These are phyloP conservation scores for Coprinopsis marcescibilis DNA, from an alignment of 768 basidiomycete genomes.

Conservation along the genomic window DNA sequence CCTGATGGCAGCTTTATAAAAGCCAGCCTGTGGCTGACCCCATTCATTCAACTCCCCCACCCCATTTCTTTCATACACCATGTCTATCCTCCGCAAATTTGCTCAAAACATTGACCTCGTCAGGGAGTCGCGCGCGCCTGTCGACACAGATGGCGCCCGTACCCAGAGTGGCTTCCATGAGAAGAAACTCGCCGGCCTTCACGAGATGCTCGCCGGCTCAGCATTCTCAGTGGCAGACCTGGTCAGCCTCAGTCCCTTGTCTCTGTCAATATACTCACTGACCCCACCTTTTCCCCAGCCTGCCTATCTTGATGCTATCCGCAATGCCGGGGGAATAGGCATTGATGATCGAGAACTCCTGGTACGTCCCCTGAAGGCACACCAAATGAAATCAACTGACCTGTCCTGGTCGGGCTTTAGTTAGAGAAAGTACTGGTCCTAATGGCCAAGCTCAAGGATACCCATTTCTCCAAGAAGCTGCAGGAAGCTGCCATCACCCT, in stretches of 20 bases:
- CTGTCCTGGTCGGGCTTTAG: constrained; percentile 28
- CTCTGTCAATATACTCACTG: not conserved
- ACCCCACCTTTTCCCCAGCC: constrained; percentile 26
- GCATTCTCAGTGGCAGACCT: constrained; percentile 22
- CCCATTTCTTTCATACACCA: constrained; percentile 16
- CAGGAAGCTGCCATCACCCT: constrained; percentile 49
- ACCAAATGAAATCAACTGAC: not conserved
- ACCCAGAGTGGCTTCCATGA: constrained; percentile 19
- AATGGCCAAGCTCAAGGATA: constrained; percentile 47
- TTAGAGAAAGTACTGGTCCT: constrained; percentile 56
- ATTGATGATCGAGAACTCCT: constrained; percentile 59
- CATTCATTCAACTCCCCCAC: constrained; percentile 9
- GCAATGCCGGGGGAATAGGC: constrained; percentile 32
- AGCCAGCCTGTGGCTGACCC: constrained; percentile 4
- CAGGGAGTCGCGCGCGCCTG: constrained; percentile 20
- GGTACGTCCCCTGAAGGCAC: constrained; percentile 29
- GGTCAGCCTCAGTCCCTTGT: constrained; percentile 17
- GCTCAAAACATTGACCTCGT: constrained; percentile 21
- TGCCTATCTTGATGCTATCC: constrained; percentile 43
- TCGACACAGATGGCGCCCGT: constrained; percentile 30
- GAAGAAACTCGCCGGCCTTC: constrained; percentile 22
- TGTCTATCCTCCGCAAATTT: constrained; percentile 17
- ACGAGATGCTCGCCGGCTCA: constrained; percentile 24
- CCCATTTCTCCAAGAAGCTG: constrained; percentile 28
- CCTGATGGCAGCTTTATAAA: too few relatives aligned